phyloP scores from a whole-genome alignment of 2,329 filamentous ascomycete genomes.

The Trichoderma sp. region DNA sequence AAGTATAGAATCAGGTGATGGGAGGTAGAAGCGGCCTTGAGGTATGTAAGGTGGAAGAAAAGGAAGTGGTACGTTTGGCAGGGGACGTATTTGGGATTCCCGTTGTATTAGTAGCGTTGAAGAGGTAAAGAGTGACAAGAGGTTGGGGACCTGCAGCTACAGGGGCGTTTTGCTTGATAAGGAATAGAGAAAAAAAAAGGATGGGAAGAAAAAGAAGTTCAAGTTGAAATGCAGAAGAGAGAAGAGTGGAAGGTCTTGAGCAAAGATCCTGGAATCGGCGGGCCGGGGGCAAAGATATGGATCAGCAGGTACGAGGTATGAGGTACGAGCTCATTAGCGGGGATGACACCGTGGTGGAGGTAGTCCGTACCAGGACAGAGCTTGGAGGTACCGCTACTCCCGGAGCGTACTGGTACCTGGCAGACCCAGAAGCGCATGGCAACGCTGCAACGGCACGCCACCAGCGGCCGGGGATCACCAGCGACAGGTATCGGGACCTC shows the following conservation, averaged over 20 bases:
- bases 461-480: neutral
- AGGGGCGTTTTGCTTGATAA: conserved; percentile 3
- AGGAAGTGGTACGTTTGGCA: conserved; percentile 4
- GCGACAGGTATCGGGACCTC: neutral
- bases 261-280: conserved; percentile 11
- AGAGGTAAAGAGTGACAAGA: conserved; percentile 18
- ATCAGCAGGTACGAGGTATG: conserved; percentile 19
- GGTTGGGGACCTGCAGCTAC: conserved; percentile 20
- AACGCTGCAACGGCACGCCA: conserved; percentile 18
- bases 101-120: conserved; percentile 18
- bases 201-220: conserved; percentile 10
- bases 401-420: neutral
- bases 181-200: conserved; percentile 6
- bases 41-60: neutral
- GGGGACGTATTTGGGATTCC: neutral
- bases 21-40: neutral
- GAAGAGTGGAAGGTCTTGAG: conserved; percentile 16
- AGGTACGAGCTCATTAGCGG: conserved; percentile 6
- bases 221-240: conserved; percentile 8
- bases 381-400: neutral
- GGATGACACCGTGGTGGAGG: neutral
- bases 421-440: conserved; percentile 12
- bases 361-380: neutral
- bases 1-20: conserved; percentile 3
- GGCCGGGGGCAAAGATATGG: conserved; percentile 9